Base-by-base conservation (phyloP, 139 green algal species). In the Yamagishiella unicocca region DNA sequence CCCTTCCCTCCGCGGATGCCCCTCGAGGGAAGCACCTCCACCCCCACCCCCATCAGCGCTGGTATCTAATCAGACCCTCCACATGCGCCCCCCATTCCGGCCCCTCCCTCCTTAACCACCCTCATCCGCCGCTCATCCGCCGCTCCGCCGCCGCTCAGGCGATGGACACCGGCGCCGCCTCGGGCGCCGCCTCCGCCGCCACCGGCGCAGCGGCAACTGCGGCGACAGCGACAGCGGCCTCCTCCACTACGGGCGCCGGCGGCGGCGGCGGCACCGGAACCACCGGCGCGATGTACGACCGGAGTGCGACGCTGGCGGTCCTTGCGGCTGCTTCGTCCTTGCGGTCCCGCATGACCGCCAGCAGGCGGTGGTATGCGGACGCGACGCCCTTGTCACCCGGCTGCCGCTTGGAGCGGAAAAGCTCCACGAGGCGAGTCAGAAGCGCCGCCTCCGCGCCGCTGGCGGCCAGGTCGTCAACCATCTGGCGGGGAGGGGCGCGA, bases 361-460 rank as follows among this genome's bases (percentile, higher is more conserved):
- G 76, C 76, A 83, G 55, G 2, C 53, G 53, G 33, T 38, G 76
- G 76, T 83, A 83, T 24, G 76, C 76, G 22, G 37, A 53, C 31
- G 35, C 54, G 25, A 83, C 76, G 76, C 76, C 76, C 76, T 83
- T 83, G 76, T 68, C 55, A 6, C 54, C 54, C 21, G 50, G 24
- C 14, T 35, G 76, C 35, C 76, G 76, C 27, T 40, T 37, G 35
- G 76, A 24, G 50, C 53, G 53, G 76, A 72, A 83, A n/a, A 84
- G 55, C 54, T 84, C 55, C 37, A 84, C 55, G 0, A 74, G 25
- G 17, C 58, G 58, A 5, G 22, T n/a, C 38, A 84, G 55, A 25
- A 84, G 77, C 7, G 55, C 14, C 37, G 22, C 42, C 37, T 84
- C 77, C 4, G 77, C 77, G 24, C 55, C 55, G 2, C 3, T 2